These are phyloP conservation scores for Kwoniella shivajii DNA, from an alignment of 1,284 basidiomycete genomes.

Conservation along the genomic window DNA sequence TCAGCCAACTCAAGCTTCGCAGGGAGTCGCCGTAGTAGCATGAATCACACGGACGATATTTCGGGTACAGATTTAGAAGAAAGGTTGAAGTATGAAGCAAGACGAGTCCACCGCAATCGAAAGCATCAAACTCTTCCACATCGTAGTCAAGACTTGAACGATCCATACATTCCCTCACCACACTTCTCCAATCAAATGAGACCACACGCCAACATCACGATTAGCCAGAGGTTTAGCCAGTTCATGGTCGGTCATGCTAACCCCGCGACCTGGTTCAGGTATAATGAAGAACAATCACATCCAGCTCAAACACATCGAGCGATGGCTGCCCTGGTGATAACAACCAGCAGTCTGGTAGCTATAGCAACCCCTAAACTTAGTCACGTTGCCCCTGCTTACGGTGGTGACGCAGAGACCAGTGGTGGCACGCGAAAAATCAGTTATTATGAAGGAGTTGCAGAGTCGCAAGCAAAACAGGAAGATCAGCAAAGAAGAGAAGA, in stretches of 20 bases:
- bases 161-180: constrained; percentile 36
- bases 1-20: constrained; percentile 1
- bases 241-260: constrained; percentile 9
- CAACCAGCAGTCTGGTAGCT: constrained; percentile 26
- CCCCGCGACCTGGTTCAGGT: constrained; percentile 20
- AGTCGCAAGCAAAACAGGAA: constrained; percentile 20
- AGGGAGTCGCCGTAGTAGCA: constrained; percentile 9
- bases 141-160: constrained; percentile 32
- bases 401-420: constrained; percentile 30
- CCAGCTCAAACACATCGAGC: constrained; percentile 15
- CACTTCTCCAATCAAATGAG: constrained; percentile 20
- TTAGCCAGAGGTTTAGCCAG: constrained; percentile 22
- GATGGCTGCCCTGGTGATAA: constrained; percentile 35
- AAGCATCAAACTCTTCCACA: constrained; percentile 17
- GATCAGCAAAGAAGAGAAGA: constrained; percentile 18
- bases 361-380: constrained; percentile 28
- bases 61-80: neutral
- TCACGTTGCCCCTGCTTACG: constrained; percentile 34
- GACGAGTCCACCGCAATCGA: constrained; percentile 13
- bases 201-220: constrained; percentile 20
- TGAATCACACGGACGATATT: neutral
- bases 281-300: neutral
- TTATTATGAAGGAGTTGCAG: constrained; percentile 25
- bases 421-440: constrained; percentile 30
- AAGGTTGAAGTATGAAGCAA: neutral